A percentile compares a stretch with the other conserved stretches of the same genome.
These are phyloP conservation scores for Backusella sp. DNA, from an alignment of 192 early-diverging fungal species.

Conservation along the genomic window DNA sequence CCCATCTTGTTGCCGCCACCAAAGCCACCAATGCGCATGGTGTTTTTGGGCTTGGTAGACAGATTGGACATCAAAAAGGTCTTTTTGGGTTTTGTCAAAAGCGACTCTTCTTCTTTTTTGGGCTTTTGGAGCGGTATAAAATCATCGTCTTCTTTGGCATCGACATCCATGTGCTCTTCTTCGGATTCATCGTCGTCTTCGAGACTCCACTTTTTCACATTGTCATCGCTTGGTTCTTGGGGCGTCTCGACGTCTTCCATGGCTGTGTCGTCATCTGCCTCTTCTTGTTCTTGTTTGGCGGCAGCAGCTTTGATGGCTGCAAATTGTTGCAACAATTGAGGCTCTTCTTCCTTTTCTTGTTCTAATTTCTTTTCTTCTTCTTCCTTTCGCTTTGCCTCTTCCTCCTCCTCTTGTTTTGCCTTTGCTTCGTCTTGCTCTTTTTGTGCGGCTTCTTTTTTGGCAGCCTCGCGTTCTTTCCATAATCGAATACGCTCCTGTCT, in stretches of 20 bases:
- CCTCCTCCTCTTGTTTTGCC: background rate
- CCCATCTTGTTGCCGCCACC: conserved; percentile 4
- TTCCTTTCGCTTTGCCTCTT: background rate
- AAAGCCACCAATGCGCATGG: conserved; percentile 23
- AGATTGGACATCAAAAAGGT: background rate
- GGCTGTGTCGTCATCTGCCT: conserved; percentile 7
- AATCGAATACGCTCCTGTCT: conserved; percentile 78
- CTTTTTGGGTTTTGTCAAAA: conserved; percentile 8
- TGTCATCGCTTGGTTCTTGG: conserved; percentile 6
- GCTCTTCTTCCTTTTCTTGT: background rate
- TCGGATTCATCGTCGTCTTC: conserved; percentile 70
- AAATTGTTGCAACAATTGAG: conserved; percentile 15
- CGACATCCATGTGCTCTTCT: conserved; percentile 36
- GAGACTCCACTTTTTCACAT: conserved; percentile 46
- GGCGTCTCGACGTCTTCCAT: conserved; percentile 10
- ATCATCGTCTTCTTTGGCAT: conserved; percentile 13
- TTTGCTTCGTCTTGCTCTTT: conserved; percentile 4
- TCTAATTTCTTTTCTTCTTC: background rate
- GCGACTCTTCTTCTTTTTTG: conserved; percentile 11
- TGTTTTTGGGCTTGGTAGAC: conserved; percentile 19
- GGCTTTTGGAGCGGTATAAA: conserved; percentile 17
- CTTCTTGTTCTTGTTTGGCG: background rate
- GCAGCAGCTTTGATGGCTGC: conserved; percentile 4
- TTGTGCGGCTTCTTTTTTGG: conserved; percentile 21
- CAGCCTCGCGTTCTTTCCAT: conserved; percentile 62